A percentile compares a stretch with the other conserved stretches of the same genome.
Evolutionary conservation across 1,139 yeast species (phyloP).

Genomic region (Lodderomyces pseudojiufengensis): DNA sequence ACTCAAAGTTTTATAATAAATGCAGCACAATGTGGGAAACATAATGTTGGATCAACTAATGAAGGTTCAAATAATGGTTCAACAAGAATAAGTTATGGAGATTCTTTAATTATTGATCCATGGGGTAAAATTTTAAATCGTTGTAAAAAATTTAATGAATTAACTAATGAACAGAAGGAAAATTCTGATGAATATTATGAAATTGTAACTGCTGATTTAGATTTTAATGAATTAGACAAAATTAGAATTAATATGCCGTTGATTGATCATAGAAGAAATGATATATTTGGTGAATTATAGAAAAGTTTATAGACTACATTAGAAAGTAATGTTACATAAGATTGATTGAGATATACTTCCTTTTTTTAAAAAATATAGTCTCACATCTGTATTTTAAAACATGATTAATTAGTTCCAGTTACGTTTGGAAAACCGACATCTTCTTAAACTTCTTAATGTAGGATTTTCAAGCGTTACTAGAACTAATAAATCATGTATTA

Average conservation of each 20-base stretch:
- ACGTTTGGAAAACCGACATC: no score
- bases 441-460: no score
- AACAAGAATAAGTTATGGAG: slow-evolving; percentile 76
- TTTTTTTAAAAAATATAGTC: no score
- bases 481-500: no score
- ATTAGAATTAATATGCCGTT: slow-evolving; percentile 71
- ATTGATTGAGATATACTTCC: no score
- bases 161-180: slow-evolving; percentile 20
- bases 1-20: slow-evolving; percentile 82
- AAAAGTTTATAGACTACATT: no score
- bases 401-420: no score
- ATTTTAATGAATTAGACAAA: slow-evolving; percentile 42
- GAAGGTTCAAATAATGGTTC: slow-evolving; percentile 20
- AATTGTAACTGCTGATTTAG: slow-evolving; percentile 68
- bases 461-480: no score
- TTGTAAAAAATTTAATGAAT: slow-evolving; percentile 33
- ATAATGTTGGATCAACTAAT: slow-evolving; percentile 43
- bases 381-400: no score
- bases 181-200: slow-evolving; percentile 49
- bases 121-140: slow-evolving; percentile 81
- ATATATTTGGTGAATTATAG: slow-evolving; percentile 8
- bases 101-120: slow-evolving; percentile 80
- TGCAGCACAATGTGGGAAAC: slow-evolving; percentile 90
- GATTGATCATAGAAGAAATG: slow-evolving; percentile 59
- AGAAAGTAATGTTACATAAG: no score